Conservation (phyloP, 345 rosid species). For the Nephelium lappaceum region DNA sequence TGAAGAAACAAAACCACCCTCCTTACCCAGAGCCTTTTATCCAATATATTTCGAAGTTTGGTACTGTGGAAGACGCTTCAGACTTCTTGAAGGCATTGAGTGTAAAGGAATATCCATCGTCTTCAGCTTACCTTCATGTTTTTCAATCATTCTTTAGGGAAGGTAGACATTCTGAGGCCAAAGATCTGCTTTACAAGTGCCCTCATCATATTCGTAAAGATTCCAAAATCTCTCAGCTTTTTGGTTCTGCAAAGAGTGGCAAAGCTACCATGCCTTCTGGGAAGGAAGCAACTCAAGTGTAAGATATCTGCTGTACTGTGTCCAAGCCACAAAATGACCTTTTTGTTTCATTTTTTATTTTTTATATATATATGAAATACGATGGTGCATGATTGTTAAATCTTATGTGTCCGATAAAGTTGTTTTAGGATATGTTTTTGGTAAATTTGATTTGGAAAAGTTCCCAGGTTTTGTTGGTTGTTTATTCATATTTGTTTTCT, state of each 20-base stretch:
- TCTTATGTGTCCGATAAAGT: background rate
- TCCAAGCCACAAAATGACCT: background rate
- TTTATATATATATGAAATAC: background rate
- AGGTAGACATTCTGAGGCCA: constrained; percentile 85
- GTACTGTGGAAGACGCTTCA: constrained; percentile 65
- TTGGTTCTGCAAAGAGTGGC: constrained; percentile 45
- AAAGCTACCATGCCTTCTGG: background rate
- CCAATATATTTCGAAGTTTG: constrained; percentile 67
- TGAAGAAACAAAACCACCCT: constrained; percentile 69
- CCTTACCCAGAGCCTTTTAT: constrained; percentile 63
- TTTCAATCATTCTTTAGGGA: constrained; percentile 63
- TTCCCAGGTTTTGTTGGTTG: background rate
- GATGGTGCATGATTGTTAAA: background rate
- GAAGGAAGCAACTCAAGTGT: background rate
- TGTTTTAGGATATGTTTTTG: background rate
- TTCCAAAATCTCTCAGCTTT: constrained; percentile 60
- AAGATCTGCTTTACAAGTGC: constrained; percentile 58
- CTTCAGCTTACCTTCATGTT: constrained; percentile 53
- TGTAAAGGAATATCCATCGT: constrained; percentile 62
- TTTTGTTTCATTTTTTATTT: background rate
- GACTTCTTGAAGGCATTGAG: constrained; percentile 67
- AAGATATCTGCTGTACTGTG: background rate
- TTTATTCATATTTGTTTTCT: background rate
- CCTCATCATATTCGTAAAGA: constrained; percentile 79
- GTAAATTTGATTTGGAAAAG: background rate